Percentiles rank a stretch among this genome's conserved stretches.
These are phyloP conservation scores for Collybia sordida DNA, from an alignment of 768 basidiomycete species.

Conservation along the genomic window DNA sequence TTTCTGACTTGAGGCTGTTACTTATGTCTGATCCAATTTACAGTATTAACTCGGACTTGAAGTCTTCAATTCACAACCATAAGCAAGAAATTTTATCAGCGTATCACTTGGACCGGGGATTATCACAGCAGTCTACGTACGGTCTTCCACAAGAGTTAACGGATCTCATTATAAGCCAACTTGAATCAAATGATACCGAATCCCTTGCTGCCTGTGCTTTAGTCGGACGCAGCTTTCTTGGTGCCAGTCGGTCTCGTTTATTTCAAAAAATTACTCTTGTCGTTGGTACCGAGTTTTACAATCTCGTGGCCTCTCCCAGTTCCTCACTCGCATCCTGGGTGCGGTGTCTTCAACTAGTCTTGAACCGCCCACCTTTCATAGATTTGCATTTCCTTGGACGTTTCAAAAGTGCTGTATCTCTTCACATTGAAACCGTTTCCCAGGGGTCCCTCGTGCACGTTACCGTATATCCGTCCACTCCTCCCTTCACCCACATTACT, in stretches of 20 bases:
- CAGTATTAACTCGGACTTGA: too few species aligned
- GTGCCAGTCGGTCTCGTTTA: background rate
- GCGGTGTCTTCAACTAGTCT: background rate
- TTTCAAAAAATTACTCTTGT: background rate
- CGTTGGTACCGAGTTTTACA: background rate
- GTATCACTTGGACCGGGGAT: too few species aligned
- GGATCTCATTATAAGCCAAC: background rate
- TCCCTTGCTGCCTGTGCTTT: slow-evolving; percentile 1
- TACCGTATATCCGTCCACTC: background rate
- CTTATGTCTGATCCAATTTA: too few species aligned
- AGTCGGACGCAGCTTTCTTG: background rate
- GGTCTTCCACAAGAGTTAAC: slow-evolving; percentile 1
- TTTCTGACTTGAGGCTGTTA: too few species aligned
- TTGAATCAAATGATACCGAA: background rate
- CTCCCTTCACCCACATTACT: background rate
- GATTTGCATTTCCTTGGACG: background rate
- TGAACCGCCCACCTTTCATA: background rate
- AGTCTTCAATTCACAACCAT: too few species aligned
- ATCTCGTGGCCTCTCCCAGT: background rate
- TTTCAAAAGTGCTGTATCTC: too few species aligned
- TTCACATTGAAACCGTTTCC: too few species aligned
- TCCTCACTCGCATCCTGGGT: background rate
- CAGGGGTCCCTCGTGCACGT: background rate
- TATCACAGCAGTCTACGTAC: too few species aligned
- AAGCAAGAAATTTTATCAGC: slow-evolving; percentile 1